Base-by-base conservation (phyloP, 2,329 filamentous ascomycete genomes). In the Clonostachys sp. region DNA sequence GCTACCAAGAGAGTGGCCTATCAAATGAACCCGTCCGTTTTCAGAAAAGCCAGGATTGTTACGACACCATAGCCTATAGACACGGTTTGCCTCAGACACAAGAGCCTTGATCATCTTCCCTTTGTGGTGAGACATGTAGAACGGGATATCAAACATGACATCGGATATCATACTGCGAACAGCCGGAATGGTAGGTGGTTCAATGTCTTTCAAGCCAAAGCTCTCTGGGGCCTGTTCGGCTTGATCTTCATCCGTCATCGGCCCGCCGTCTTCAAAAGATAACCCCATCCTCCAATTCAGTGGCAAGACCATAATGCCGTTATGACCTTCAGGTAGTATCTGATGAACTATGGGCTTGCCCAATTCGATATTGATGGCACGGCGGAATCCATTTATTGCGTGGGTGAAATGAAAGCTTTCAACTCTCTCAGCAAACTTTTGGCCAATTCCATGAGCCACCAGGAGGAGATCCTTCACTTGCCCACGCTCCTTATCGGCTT, bases 361-460 rank as follows among this genome's bases (percentile, higher is more conserved):
- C 38, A 96, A 76, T 61, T 99, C 91, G 44, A 91, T 74, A 55
- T 96, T 96, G 48, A 97, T 80, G 17, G 89, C 84, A 50, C 91
- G 80, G 12, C 94, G 83, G 56, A 99, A 94, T 0, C 85, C 81
- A 60, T 96, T 97, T 62, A 97, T 92, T 6, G 91, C 89, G 63
- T 97, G 92, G 0, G 94, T 99, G 58, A 99, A 99, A 64, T 97
- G 90, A 58, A 91, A 99, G 57, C 90, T 96, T 65, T 97, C 92
- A 51, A 97, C 89, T 12, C 91, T 79, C 62, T 99, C 91, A 0
- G 91, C 95, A 44, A 97, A 78, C 63, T 99, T 97, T 64, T 99
- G 94, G 0, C 94, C 94, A 53, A 99, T 97, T 3, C 94, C 94
- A 59, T 99, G 94, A 41, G 94, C 88, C 10, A 97, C 89, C 5